Percentiles rank a stretch among this genome's conserved stretches.
phyloP scores from a whole-genome alignment of 2,329 filamentous ascomycete species.

The Diaporthe humulicola region DNA sequence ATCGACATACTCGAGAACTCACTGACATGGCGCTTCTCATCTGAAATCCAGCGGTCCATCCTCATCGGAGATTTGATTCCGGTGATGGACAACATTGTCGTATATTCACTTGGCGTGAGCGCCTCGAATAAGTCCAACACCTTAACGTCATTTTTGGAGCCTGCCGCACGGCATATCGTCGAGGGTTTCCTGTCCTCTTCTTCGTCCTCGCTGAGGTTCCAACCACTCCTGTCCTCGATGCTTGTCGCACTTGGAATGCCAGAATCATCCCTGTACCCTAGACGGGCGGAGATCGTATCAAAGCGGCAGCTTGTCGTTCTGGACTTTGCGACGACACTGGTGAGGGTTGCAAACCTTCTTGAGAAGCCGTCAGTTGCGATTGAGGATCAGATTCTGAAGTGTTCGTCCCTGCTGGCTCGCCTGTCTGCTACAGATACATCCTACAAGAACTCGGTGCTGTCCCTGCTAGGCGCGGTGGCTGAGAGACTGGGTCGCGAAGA shows the following conservation, averaged over 20 bases:
- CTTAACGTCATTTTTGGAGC: constrained; percentile 73
- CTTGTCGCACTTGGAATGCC: constrained; percentile 71
- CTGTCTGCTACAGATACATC: constrained; percentile 78
- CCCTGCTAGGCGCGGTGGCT: constrained; percentile 80
- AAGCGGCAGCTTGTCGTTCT: constrained; percentile 76
- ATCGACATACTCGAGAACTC: constrained; percentile 90
- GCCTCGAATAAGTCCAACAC: constrained; percentile 32
- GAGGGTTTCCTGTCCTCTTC: constrained; percentile 81
- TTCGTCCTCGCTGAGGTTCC: constrained; percentile 78
- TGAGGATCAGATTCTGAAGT: constrained; percentile 85
- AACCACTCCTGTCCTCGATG: constrained; percentile 81
- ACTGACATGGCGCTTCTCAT: constrained; percentile 85
- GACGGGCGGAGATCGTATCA: constrained; percentile 66
- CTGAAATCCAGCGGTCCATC: constrained; percentile 75
- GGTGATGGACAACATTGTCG: constrained; percentile 79
- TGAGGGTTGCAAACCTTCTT: constrained; percentile 77
- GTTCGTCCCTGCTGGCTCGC: constrained; percentile 80
- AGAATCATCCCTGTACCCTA: constrained; percentile 72
- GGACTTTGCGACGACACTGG: constrained; percentile 74
- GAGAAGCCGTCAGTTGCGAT: constrained; percentile 74
- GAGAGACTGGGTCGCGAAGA: constrained; percentile 74
- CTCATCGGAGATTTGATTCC: constrained; percentile 77
- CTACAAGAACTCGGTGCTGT: constrained; percentile 76
- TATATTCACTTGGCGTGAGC: constrained; percentile 81
- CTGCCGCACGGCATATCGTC: constrained; percentile 81